Evolutionary conservation across 768 basidiomycete species (phyloP).

Genomic region (Lactarius tabidus): DNA sequence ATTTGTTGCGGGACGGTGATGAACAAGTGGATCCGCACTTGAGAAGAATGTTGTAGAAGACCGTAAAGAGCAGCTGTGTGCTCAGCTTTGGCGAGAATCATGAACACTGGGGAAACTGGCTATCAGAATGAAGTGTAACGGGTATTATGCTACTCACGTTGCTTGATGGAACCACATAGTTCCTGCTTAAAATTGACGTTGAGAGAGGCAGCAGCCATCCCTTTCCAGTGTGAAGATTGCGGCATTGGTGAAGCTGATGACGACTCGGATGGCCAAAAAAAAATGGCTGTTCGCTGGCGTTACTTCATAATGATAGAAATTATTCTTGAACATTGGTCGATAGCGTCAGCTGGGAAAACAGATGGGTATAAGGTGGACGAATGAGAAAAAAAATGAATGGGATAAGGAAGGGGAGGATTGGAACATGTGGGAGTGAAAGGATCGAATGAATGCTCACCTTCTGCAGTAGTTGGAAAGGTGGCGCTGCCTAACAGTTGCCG

Average conservation of each 20-base stretch:
- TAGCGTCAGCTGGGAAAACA: constrained; percentile 67
- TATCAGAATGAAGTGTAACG: background rate
- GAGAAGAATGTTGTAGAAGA: constrained; percentile 91
- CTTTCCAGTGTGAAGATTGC: constrained; percentile 54
- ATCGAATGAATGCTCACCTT: too few relatives aligned
- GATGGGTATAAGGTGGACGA: too few relatives aligned
- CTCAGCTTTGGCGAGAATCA: constrained; percentile 98
- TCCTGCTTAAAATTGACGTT: constrained; percentile 99
- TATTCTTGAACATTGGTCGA: constrained; percentile 98
- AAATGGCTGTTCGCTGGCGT: constrained; percentile 54
- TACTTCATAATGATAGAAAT: constrained; percentile 92
- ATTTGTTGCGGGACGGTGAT: constrained; percentile 35
- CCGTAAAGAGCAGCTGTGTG: constrained; percentile 93
- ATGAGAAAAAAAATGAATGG: too few relatives aligned
- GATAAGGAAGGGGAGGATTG: too few relatives aligned
- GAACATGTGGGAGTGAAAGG: too few relatives aligned
- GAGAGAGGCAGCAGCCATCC: constrained; percentile 97
- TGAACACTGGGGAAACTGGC: constrained; percentile 70
- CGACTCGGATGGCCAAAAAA: background rate
- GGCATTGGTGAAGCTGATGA: background rate
- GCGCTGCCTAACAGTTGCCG: too few relatives aligned
- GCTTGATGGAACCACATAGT: constrained; percentile 96
- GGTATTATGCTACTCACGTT: constrained; percentile 55
- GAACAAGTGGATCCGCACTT: constrained; percentile 44
- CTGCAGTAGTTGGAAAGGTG: too few relatives aligned